A percentile compares a stretch with the other conserved stretches of the same genome.
Evolutionary conservation across 2,329 filamentous ascomycete species (phyloP).

Genomic region (Geosmithia flava): DNA sequence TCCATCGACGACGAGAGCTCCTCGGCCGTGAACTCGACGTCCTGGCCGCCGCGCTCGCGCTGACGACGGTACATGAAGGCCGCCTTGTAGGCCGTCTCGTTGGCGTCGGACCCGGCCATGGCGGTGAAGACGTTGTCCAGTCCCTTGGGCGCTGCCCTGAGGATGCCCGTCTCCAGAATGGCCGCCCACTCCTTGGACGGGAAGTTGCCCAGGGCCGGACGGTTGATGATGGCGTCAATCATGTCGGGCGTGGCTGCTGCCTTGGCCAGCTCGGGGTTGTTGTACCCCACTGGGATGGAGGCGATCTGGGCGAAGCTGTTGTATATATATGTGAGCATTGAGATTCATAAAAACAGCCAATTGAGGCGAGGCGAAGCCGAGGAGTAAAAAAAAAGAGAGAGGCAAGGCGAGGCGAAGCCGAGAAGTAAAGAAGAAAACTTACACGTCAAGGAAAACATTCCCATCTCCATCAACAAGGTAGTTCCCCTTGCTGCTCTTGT

Average conservation of each 20-base stretch:
- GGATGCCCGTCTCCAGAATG: constrained; percentile 66
- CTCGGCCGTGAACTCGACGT: constrained; percentile 67
- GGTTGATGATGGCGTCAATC: constrained; percentile 71
- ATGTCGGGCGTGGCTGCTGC: constrained; percentile 67
- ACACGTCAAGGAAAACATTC: constrained; percentile 62
- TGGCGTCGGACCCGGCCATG: constrained; percentile 81
- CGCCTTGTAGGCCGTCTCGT: constrained; percentile 90
- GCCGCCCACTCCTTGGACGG: constrained; percentile 74
- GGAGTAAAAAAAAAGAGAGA: background rate
- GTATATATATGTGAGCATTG: background rate
- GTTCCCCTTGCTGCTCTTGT: constrained; percentile 64
- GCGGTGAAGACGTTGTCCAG: constrained; percentile 84
- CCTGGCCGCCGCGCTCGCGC: constrained; percentile 60
- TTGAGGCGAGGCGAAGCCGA: background rate
- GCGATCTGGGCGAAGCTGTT: constrained; percentile 77
- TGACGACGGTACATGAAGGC: constrained; percentile 89
- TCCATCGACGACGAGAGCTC: constrained; percentile 67
- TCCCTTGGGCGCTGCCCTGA: constrained; percentile 73
- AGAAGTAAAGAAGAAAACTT: constrained; percentile 15
- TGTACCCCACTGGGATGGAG: constrained; percentile 86
- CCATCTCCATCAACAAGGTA: constrained; percentile 66
- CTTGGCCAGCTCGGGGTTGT: constrained; percentile 64
- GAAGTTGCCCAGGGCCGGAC: constrained; percentile 84
- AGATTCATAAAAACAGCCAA: background rate
- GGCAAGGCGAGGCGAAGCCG: background rate